Conservation (phyloP, 352 stramenopile species). For the Phytopythium mirpurense region DNA sequence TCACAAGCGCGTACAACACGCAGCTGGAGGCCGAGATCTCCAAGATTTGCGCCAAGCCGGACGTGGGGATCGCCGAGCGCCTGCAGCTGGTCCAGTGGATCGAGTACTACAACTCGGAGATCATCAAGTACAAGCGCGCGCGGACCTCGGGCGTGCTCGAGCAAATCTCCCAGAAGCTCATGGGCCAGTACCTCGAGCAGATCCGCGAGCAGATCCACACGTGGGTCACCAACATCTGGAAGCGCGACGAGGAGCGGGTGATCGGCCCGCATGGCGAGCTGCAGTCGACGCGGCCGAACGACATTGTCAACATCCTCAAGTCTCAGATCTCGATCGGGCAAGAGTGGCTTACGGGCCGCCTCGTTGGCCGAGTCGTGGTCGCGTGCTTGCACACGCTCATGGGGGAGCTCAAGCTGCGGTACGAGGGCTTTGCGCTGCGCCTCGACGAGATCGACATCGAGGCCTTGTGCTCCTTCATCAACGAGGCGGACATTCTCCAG, state of each 20-base stretch:
- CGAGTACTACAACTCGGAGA: constrained; percentile 85
- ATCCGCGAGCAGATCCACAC: constrained; percentile 76
- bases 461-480: constrained; percentile 83
- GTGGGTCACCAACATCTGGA: constrained; percentile 86
- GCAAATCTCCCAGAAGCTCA: constrained; percentile 62
- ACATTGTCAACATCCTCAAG: constrained; percentile 86
- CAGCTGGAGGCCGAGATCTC: constrained; percentile 66
- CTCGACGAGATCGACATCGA: constrained; percentile 55
- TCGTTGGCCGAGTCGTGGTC: constrained; percentile 64
- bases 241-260: constrained; percentile 65
- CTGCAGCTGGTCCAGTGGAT: constrained; percentile 86
- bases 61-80: constrained; percentile 66
- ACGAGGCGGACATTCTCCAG: constrained; percentile 78
- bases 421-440: constrained; percentile 42
- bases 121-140: constrained; percentile 79
- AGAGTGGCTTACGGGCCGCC: constrained; percentile 66
- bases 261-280: constrained; percentile 55
- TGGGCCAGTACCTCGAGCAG: constrained; percentile 68
- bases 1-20: constrained; percentile 71
- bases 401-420: constrained; percentile 65
- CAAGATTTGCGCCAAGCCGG: constrained; percentile 44
- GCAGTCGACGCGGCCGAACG: constrained; percentile 73
- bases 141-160: constrained; percentile 63
- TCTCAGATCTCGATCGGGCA: constrained; percentile 82
- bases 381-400: constrained; percentile 69